These are phyloP conservation scores for Cercophora samala DNA, from an alignment of 495 filamentous ascomycete genomes.

Conservation along the genomic window DNA sequence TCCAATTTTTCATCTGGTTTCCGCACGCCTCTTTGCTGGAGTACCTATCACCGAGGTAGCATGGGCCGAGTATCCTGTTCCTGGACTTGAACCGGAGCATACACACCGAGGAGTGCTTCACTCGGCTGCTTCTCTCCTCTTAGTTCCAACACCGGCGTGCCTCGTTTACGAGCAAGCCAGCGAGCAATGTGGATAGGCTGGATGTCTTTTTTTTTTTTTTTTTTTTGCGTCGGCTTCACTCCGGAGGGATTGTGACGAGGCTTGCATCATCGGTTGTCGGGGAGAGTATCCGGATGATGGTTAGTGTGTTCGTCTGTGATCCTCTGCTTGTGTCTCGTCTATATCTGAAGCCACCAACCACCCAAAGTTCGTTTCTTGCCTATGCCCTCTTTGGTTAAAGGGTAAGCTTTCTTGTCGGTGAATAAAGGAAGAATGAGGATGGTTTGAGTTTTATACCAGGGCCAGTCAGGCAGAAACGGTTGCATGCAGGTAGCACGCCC, in stretches of 20 bases:
- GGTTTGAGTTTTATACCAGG: slow-evolving; percentile 25
- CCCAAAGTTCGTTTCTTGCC: not conserved
- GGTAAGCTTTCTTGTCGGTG: not conserved
- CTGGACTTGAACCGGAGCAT: not conserved
- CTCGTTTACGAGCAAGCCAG: not conserved
- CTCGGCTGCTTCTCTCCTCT: not conserved
- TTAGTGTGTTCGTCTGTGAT: not conserved
- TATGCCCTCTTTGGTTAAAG: slow-evolving; percentile 6
- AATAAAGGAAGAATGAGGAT: slow-evolving; percentile 16
- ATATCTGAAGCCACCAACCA: not conserved
- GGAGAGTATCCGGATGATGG: slow-evolving; percentile 5
- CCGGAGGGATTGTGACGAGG: slow-evolving; percentile 22
- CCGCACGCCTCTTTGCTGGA: not conserved
- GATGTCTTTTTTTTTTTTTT: too few species aligned
- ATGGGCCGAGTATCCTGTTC: not conserved
- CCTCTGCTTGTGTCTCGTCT: not conserved
- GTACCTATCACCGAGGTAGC: not conserved
- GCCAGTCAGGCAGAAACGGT: slow-evolving; percentile 29
- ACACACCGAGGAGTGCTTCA: not conserved
- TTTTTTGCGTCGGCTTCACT: slow-evolving; percentile 7
- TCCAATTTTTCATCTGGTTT: not conserved
- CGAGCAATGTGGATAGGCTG: not conserved
- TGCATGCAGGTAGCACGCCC: slow-evolving; percentile 22
- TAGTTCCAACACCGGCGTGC: not conserved
- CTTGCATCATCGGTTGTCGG: slow-evolving; percentile 19